Percentiles rank a stretch among this genome's conserved stretches.
phyloP scores from a whole-genome alignment of 1,139 yeast species.

The Yamadazyma membranifaciens region DNA sequence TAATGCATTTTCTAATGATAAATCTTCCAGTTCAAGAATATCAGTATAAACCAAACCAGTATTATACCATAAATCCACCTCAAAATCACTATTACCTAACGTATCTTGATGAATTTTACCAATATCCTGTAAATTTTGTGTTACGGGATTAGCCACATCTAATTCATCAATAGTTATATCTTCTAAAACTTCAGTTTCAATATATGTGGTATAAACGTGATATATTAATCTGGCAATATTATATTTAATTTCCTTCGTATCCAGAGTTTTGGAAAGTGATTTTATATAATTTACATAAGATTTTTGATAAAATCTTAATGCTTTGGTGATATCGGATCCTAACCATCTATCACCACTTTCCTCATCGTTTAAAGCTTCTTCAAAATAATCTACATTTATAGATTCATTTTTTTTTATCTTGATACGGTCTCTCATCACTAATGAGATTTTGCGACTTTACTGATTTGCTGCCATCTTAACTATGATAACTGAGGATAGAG shows the following conservation, averaged over 20 bases:
- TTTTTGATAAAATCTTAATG: constrained; percentile 51
- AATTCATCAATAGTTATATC: constrained; percentile 44
- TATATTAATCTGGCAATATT: constrained; percentile 49
- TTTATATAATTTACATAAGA: constrained; percentile 38
- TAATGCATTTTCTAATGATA: constrained; percentile 10
- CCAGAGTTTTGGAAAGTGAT: constrained; percentile 18
- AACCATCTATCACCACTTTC: constrained; percentile 62
- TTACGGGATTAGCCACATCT: constrained; percentile 27
- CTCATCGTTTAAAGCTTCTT: constrained; percentile 48
- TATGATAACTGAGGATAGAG: too few relatives aligned
- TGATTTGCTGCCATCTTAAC: background rate
- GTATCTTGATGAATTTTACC: constrained; percentile 40
- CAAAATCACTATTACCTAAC: constrained; percentile 18
- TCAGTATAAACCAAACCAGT: constrained; percentile 49
- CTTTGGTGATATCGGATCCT: constrained; percentile 52
- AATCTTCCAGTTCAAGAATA: constrained; percentile 32
- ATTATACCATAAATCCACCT: constrained; percentile 44
- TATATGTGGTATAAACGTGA: constrained; percentile 46
- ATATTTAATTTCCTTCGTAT: constrained; percentile 37
- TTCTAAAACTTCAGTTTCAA: constrained; percentile 31
- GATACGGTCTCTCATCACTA: background rate
- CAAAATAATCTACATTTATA: constrained; percentile 41
- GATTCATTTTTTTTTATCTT: background rate
- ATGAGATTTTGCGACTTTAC: constrained; percentile 2
- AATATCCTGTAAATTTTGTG: constrained; percentile 35